Conservation (phyloP, 768 basidiomycete species). For the Dacryopinax primogenitus region DNA sequence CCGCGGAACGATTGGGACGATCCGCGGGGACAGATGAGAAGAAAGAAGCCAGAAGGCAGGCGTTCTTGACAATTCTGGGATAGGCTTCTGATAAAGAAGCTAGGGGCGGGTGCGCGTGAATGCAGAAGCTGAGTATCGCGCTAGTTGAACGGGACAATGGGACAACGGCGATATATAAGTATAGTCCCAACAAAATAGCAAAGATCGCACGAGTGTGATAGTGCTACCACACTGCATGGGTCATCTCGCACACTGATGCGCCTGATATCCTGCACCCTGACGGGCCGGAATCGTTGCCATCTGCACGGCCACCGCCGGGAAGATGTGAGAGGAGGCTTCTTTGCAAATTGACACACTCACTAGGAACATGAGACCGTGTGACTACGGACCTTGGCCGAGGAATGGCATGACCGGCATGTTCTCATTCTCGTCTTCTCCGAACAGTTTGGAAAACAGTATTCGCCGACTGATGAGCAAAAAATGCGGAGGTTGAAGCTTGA, state of each 20-base stretch:
- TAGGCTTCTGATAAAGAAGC: background rate
- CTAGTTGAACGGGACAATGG: background rate
- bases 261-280: background rate
- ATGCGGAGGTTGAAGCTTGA: background rate
- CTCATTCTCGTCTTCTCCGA: background rate
- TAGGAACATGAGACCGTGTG: background rate
- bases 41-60: background rate
- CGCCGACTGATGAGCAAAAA: background rate
- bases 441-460: background rate
- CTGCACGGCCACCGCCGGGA: slow-evolving; percentile 9
- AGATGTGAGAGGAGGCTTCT: background rate
- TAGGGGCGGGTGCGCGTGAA: background rate
- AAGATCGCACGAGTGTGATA: background rate
- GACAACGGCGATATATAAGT: background rate
- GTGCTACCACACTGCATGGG: background rate
- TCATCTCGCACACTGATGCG: background rate
- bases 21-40: slow-evolving; percentile 2
- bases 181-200: background rate
- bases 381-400: background rate
- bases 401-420: background rate
- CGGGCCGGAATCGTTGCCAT: background rate
- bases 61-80: background rate
- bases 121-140: background rate
- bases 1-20: slow-evolving; percentile 8
- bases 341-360: background rate